Conservation (phyloP, 495 filamentous ascomycete genomes). For the Podospora tetraspora region DNA sequence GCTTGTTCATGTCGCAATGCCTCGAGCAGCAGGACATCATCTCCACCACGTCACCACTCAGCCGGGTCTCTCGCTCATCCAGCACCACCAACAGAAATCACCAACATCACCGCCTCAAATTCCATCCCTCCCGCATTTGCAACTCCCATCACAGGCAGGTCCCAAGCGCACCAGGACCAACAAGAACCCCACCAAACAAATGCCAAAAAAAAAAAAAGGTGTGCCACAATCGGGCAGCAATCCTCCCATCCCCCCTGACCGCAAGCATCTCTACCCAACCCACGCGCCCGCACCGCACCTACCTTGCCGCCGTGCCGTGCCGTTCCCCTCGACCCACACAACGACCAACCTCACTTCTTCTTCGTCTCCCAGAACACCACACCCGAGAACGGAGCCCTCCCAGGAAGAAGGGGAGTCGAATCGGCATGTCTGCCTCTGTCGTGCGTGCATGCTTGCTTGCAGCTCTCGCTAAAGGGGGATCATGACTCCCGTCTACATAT, state of each 20-base stretch:
- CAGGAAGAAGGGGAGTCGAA: not conserved
- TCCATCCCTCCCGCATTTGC: not conserved
- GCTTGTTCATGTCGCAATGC: not conserved
- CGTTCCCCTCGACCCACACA: not conserved
- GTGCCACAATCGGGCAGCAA: not conserved
- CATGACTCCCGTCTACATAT: not conserved
- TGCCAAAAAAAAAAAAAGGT: not conserved
- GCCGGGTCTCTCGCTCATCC: not conserved
- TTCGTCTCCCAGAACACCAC: too few species aligned
- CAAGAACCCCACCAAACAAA: not conserved
- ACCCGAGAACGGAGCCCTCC: too few species aligned
- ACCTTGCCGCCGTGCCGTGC: not conserved
- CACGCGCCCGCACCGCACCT: not conserved
- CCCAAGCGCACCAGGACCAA: not conserved
- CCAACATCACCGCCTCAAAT: not conserved
- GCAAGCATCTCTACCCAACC: not conserved
- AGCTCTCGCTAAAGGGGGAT: not conserved
- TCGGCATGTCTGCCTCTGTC: not conserved
- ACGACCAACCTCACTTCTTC: not conserved
- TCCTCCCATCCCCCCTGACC: not conserved
- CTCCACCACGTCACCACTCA: not conserved
- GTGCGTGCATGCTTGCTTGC: not conserved
- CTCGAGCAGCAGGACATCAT: not conserved
- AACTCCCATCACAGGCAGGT: not conserved
- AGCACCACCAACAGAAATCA: not conserved